These are phyloP conservation scores for Hypoxylon sp. DNA, from an alignment of 2,329 filamentous ascomycete species.

Conservation along the genomic window DNA sequence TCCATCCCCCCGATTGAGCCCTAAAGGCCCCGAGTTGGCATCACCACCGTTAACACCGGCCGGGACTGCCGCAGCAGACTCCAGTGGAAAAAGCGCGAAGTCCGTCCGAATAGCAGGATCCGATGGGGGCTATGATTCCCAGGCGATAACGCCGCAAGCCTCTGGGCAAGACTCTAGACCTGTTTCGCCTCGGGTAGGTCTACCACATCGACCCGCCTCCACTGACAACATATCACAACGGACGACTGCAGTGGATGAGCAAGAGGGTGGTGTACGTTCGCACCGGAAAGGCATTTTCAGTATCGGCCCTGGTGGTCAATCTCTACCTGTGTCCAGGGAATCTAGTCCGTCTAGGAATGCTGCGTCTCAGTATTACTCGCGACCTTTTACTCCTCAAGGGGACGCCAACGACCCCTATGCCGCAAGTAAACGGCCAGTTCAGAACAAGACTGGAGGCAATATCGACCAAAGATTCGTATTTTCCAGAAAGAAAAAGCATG, in stretches of 20 bases:
- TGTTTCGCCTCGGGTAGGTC: constrained; percentile 56
- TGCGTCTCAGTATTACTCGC: constrained; percentile 74
- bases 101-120: constrained; percentile 40
- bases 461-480: constrained; percentile 90
- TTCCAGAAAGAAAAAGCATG: constrained; percentile 76
- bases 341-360: constrained; percentile 73
- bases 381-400: constrained; percentile 82
- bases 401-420: constrained; percentile 89
- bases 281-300: constrained; percentile 69
- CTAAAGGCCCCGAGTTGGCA: constrained; percentile 77
- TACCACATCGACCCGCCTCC: constrained; percentile 59
- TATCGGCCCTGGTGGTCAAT: constrained; percentile 61
- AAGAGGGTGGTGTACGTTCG: constrained; percentile 48
- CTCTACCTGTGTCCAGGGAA: constrained; percentile 70
- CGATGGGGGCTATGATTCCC: constrained; percentile 49
- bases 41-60: constrained; percentile 92
- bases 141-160: constrained; percentile 76
- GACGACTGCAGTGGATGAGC: constrained; percentile 55
- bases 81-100: constrained; percentile 46
- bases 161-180: constrained; percentile 67
- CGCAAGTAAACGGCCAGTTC: constrained; percentile 81
- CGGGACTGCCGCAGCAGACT: constrained; percentile 68
- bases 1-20: constrained; percentile 75
- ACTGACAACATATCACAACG: constrained; percentile 58
- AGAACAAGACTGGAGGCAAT: constrained; percentile 69